Percentiles rank a stretch among this genome's conserved stretches.
These are phyloP conservation scores for Cercospora canescens DNA, from an alignment of 2,329 filamentous ascomycete species.

Conservation along the genomic window DNA sequence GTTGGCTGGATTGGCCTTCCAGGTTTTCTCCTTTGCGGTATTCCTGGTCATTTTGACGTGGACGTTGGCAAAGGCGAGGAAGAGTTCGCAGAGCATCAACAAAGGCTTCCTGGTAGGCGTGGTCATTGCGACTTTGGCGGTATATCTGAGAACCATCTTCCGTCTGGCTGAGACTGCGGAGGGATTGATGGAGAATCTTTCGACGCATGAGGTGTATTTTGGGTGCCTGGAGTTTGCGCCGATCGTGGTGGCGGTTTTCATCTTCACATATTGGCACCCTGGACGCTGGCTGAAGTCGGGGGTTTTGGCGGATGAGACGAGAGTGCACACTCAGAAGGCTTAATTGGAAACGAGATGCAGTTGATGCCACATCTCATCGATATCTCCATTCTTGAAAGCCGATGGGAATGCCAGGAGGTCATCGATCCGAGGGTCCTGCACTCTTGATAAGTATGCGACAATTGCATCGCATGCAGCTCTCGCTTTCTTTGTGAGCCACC, in stretches of 20 bases:
- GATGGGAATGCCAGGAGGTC: not conserved
- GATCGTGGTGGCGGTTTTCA: conserved; percentile 51
- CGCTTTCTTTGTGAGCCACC: conserved; percentile 24
- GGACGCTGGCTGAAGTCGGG: conserved; percentile 37
- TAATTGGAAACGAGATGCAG: not conserved
- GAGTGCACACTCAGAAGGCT: not conserved
- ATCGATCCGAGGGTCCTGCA: not conserved
- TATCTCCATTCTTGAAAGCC: not conserved
- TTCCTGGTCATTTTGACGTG: conserved; percentile 48
- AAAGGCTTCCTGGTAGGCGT: conserved; percentile 47
- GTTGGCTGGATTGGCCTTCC: conserved; percentile 56
- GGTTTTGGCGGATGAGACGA: not conserved
- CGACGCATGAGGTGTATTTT: conserved; percentile 55
- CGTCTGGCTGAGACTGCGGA: conserved; percentile 56
- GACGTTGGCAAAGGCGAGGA: conserved; percentile 44
- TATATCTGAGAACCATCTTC: conserved; percentile 57
- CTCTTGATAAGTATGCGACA: conserved; percentile 15
- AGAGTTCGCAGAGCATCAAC: conserved; percentile 32
- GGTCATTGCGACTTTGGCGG: conserved; percentile 47
- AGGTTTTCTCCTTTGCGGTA: conserved; percentile 53
- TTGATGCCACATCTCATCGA: not conserved
- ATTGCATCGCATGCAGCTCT: conserved; percentile 20
- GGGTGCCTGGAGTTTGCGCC: conserved; percentile 57
- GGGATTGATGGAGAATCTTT: conserved; percentile 48
- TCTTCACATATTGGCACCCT: conserved; percentile 50